Evolutionary conservation across 371 early-diverging fungal genomes (phyloP).

Genomic region (Apophysomyces elegans): DNA sequence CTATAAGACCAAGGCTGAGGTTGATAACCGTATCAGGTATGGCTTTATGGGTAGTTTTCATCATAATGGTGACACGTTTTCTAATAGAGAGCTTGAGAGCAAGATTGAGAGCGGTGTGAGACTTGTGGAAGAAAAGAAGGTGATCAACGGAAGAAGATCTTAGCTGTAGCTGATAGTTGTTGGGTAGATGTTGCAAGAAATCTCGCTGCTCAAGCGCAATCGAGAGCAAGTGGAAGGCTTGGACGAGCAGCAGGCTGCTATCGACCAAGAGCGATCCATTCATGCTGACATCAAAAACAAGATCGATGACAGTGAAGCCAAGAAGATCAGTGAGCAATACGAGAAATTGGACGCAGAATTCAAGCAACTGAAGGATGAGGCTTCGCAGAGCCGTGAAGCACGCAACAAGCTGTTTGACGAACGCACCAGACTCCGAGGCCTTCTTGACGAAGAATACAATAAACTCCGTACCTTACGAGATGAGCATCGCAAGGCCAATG

Average conservation of each 20-base stretch:
- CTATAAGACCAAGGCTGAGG: slow-evolving; percentile 78
- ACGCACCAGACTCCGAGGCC: slow-evolving; percentile 71
- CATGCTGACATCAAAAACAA: slow-evolving; percentile 69
- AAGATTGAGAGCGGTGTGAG: slow-evolving; percentile 80
- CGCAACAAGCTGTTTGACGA: slow-evolving; percentile 79
- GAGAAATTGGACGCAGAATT: slow-evolving; percentile 72
- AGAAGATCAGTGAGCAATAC: slow-evolving; percentile 68
- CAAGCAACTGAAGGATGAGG: slow-evolving; percentile 63
- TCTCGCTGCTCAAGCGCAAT: slow-evolving; percentile 78
- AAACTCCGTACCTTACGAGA: slow-evolving; percentile 69
- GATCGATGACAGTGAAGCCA: slow-evolving; percentile 68
- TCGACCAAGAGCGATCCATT: slow-evolving; percentile 74
- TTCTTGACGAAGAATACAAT: slow-evolving; percentile 74
- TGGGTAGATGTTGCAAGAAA: slow-evolving; percentile 70
- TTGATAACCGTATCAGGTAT: slow-evolving; percentile 78
- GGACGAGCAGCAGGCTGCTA: slow-evolving; percentile 66
- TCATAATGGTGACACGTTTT: background rate
- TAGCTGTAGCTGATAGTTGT: background rate
- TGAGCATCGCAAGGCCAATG: slow-evolving; percentile 74
- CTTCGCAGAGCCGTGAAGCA: slow-evolving; percentile 62
- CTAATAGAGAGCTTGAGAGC: slow-evolving; percentile 68
- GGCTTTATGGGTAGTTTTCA: background rate
- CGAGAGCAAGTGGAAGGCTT: slow-evolving; percentile 77
- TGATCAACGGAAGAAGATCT: slow-evolving; percentile 11
- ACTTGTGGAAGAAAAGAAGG: slow-evolving; percentile 87